Evolutionary conservation across 371 early-diverging fungal genomes (phyloP), one percentile per base, ranked within the genome.

Genomic region (Nematocida homosporus): DNA sequence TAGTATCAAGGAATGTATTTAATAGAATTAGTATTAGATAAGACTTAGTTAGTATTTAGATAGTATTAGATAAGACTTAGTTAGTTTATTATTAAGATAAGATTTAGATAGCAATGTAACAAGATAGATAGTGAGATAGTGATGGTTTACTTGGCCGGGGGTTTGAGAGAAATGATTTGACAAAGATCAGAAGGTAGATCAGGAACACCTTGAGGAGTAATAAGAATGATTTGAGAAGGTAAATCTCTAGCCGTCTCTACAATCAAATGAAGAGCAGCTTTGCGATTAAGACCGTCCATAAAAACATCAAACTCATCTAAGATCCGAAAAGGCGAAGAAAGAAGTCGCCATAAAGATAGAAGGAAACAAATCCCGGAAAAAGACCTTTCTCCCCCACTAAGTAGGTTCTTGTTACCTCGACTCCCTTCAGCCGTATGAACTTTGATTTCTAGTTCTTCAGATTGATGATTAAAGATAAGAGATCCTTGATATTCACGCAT

Each of bases 251-350:
- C 60, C 56, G 78, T 69, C 3, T 82, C 80, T 37, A 81, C 38
- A 34, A 85, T 57, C 8, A 55, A 32, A n/a, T 79, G 44, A 20
- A 85, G 68, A 23, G 81, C 78, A 16, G 63, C 78, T 37, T 82
- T 82, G 53, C 85, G 79, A 57, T 83, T 85, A 23, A 79, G 52
- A 38, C 64, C 51, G 55, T 88, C 98, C 97, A 95, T 96, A 81
- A 95, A 99, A 18, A 99, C 97, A 84, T 98, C 99, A 87, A 93
- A 99, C 87, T 99, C 99, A 84, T 99, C 99, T 78, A 99, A 84
- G 60, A 93, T 89, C 37, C 94, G 87, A 54, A 99, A 88, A 1
- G 97, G 94, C 27, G 92, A 89, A 18, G 88, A 86, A 87, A 97
- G 91, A 23, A 90, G 87, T 56, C 93, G 91, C 99, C 99, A 99